phyloP scores from a whole-genome alignment of 2,329 filamentous ascomycete genomes.

The Trichoderma breve region DNA sequence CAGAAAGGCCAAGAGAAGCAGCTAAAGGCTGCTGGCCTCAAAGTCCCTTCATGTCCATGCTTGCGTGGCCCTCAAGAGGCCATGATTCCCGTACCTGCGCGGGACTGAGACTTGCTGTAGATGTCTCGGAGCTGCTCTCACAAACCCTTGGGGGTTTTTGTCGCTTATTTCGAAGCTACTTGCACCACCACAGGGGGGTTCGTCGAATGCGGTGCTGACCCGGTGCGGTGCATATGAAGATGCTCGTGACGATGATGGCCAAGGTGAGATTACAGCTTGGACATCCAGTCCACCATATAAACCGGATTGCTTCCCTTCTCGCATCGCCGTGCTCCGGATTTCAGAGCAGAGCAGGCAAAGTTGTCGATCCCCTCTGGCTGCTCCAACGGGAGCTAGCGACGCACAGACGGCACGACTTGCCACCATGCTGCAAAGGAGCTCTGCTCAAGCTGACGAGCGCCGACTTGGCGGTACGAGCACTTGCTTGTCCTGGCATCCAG shows the following conservation, averaged over 20 bases:
- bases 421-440: slow-evolving; percentile 15
- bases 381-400: slow-evolving; percentile 15
- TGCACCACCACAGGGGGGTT: not conserved
- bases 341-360: not conserved
- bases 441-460: not conserved
- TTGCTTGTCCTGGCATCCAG: not conserved
- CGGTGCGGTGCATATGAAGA: not conserved
- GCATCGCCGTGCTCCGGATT: not conserved
- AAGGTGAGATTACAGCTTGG: not conserved
- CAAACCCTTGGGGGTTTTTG: not conserved
- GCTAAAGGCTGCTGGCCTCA: not conserved
- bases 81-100: slow-evolving; percentile 13
- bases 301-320: not conserved
- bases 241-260: not conserved
- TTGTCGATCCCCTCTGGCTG: not conserved
- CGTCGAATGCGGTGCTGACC: not conserved
- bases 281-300: not conserved
- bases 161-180: slow-evolving; percentile 5
- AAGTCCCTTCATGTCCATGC: not conserved
- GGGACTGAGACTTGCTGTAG: not conserved
- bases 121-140: slow-evolving; percentile 7
- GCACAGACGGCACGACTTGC: slow-evolving; percentile 18
- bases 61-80: not conserved
- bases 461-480: not conserved
- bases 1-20: not conserved